Conservation (phyloP, 106 monocot genomes). For the Alisma plantagoaquatica region DNA sequence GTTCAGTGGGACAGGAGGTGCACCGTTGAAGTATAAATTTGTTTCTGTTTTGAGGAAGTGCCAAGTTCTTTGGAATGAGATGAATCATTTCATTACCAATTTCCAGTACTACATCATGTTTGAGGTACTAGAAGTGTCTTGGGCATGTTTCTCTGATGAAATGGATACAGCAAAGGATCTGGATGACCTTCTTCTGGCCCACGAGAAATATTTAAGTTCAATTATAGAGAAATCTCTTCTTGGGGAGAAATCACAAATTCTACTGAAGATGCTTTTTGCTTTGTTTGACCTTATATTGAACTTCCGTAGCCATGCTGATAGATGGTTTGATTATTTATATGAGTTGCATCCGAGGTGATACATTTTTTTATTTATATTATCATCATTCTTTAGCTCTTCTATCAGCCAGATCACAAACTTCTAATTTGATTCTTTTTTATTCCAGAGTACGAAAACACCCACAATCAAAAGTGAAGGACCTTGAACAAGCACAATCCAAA, state of each 20-base stretch:
- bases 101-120: conserved; percentile 98
- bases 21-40: conserved; percentile 40
- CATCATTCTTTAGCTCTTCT: background rate
- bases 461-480: conserved; percentile 37
- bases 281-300: conserved; percentile 77
- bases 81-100: conserved; percentile 96
- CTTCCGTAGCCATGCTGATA: conserved; percentile 58
- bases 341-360: conserved; percentile 74
- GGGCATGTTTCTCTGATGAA: conserved; percentile 81
- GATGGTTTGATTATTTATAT: conserved; percentile 82
- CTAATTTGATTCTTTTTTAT: background rate
- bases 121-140: conserved; percentile 94
- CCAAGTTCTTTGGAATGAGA: conserved; percentile 93
- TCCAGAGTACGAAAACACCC: conserved; percentile 49
- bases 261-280: conserved; percentile 47
- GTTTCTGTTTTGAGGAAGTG: conserved; percentile 54
- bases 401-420: background rate
- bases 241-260: conserved; percentile 69
- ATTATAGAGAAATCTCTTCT: conserved; percentile 92
- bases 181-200: conserved; percentile 81
- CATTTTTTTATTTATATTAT: background rate
- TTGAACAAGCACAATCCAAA: conserved; percentile 10
- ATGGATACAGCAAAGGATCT: conserved; percentile 92
- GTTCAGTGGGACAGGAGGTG: conserved; percentile 43
- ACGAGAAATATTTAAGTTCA: conserved; percentile 83